Evolutionary conservation across 305 asterid genomes (phyloP).

Genomic region (Euphrasia arctica): DNA sequence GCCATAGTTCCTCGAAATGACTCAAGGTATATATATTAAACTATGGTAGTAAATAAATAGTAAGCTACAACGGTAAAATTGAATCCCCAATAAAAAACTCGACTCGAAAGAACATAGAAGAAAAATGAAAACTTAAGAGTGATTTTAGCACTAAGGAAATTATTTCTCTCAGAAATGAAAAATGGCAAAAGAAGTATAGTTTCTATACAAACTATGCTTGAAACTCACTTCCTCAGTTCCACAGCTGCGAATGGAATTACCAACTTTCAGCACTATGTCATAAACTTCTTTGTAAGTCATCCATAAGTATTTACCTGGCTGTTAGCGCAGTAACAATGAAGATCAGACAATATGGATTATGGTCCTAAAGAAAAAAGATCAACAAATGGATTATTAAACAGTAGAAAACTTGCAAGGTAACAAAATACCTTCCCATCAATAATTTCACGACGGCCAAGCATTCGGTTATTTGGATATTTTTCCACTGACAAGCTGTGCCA

Average conservation of each 20-base stretch:
- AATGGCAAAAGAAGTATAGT: background rate
- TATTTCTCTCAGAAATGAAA: conserved; percentile 6
- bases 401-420: conserved; percentile 17
- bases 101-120: conserved; percentile 8
- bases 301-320: conserved; percentile 62
- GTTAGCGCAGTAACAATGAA: conserved; percentile 24
- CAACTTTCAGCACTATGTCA: conserved; percentile 52
- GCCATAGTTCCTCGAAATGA: background rate
- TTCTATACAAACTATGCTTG: background rate
- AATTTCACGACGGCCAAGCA: conserved; percentile 58
- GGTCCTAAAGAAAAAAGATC: conserved; percentile 1
- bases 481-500: conserved; percentile 54
- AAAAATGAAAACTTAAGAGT: conserved; percentile 6
- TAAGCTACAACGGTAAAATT: too few species aligned
- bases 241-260: conserved; percentile 54
- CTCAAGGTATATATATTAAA: background rate
- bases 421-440: conserved; percentile 48
- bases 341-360: conserved; percentile 10
- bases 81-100: background rate
- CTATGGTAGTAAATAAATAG: background rate
- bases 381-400: conserved; percentile 14
- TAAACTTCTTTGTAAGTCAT: conserved; percentile 63
- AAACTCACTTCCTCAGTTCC: conserved; percentile 55
- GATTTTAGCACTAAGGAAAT: background rate
- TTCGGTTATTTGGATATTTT: conserved; percentile 51